Base-by-base conservation (phyloP, 2,329 filamentous ascomycete species). In the Pseudogymnoascus sp. region DNA sequence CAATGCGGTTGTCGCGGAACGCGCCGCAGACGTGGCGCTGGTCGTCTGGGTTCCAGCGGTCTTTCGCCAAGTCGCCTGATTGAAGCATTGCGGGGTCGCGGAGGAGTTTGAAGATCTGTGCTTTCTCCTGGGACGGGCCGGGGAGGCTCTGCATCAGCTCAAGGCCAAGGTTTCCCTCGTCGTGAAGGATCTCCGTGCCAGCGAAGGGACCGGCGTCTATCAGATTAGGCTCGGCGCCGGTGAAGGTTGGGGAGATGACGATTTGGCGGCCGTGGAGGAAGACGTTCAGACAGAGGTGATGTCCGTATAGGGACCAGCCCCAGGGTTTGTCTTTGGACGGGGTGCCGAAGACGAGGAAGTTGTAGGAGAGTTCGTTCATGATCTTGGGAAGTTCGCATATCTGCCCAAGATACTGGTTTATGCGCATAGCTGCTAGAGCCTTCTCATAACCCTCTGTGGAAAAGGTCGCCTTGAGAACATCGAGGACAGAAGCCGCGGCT, bases 41-140 rank as follows among this genome's bases (percentile, higher is more conserved):
- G 72, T 93, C 90, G 70, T 91, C 89, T 67, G 87, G 87, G 72
- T 93, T 93, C 89, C 89, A 93, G 6, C 89, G 81, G 8, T 86
- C 87, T 11, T 72, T 72, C 12, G 75, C 71, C 34, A 81, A 67
- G 62, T 71, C 3, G 2, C 78, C 78, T 23, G 73, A 75, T 60
- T 77, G 75, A 2, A 82, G 84, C 88, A 91, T 91, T 0, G 76
- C 79, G 0, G 84, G 82, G 64, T 91, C 89, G 23, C 81, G 78
- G 76, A 91, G 79, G 0, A 78, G 67, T 62, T 80, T 79, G 72
- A 83, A 91, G 0, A 84, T 76, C 64, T 84, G 84, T 0, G 70
- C 70, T 53, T 70, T 71, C 1, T 70, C 69, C 44, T 72, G 70
- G 60, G 71, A 60, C 18, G 59, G 34, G 21, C 62, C 65, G 7